Conservation (phyloP, 805 yeast genomes). For the Candida alai region DNA sequence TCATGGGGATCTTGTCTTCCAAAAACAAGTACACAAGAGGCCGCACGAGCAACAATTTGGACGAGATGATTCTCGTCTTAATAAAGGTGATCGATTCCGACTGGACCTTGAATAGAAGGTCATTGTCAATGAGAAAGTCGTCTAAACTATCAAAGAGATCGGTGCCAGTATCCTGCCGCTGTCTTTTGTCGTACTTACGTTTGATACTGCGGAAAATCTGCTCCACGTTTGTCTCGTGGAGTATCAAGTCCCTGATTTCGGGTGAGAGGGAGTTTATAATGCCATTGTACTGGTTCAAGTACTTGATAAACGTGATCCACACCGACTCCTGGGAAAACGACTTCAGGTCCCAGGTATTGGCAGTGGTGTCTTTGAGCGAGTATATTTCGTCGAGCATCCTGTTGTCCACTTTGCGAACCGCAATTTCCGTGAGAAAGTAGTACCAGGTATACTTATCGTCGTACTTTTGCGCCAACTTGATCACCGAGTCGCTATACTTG, state of each 20-base stretch:
- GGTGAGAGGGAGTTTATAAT: slow-evolving; percentile 36
- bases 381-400: slow-evolving; percentile 31
- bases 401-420: slow-evolving; percentile 38
- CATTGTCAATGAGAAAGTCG: slow-evolving; percentile 33
- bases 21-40: slow-evolving; percentile 32
- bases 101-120: slow-evolving; percentile 28
- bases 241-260: slow-evolving; percentile 26
- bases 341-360: slow-evolving; percentile 21
- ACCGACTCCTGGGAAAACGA: slow-evolving; percentile 17
- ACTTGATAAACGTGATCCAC: slow-evolving; percentile 28
- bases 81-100: slow-evolving; percentile 36
- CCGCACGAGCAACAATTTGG: slow-evolving; percentile 30
- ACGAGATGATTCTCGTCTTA: slow-evolving; percentile 31
- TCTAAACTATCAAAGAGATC: slow-evolving; percentile 24
- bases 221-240: slow-evolving; percentile 28
- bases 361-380: slow-evolving; percentile 11
- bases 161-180: slow-evolving; percentile 6
- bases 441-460: slow-evolving; percentile 35
- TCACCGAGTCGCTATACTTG: slow-evolving; percentile 20
- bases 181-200: slow-evolving; percentile 17
- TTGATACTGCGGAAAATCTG: slow-evolving; percentile 27
- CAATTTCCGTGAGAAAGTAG: slow-evolving; percentile 36
- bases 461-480: slow-evolving; percentile 20
- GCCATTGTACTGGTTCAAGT: slow-evolving; percentile 35
- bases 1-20: slow-evolving; percentile 24